Conservation (phyloP, 208 protist genomes). For the Herpetomonas muscarum region DNA sequence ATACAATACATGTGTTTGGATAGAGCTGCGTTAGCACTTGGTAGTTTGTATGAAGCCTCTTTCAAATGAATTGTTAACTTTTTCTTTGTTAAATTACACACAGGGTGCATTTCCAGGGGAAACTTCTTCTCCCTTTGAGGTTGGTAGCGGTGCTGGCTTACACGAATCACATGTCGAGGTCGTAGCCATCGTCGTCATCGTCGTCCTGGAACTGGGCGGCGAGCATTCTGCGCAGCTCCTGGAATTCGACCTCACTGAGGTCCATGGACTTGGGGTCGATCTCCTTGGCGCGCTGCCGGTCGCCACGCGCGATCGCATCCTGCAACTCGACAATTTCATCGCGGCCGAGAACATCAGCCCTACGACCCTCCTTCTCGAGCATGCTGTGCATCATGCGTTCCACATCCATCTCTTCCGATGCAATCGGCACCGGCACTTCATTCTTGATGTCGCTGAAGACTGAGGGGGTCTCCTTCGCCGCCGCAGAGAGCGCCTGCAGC, state of each 20-base stretch:
- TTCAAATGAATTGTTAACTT: no score
- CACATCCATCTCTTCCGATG: conserved; percentile 53
- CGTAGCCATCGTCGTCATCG: background rate
- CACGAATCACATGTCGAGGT: no score
- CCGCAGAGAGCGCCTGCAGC: background rate
- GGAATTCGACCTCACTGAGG: conserved; percentile 61
- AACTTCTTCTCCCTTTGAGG: no score
- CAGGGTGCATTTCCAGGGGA: no score
- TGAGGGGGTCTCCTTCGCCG: background rate
- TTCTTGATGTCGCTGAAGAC: conserved; percentile 15
- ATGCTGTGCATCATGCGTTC: conserved; percentile 73
- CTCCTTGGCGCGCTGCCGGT: conserved; percentile 32
- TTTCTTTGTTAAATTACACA: no score
- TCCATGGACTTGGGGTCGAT: conserved; percentile 53
- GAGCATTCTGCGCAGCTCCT: conserved; percentile 27
- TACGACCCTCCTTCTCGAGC: conserved; percentile 32
- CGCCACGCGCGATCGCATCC: conserved; percentile 36
- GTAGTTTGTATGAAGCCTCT: no score
- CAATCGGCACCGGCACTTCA: conserved; percentile 34
- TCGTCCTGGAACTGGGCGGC: no score
- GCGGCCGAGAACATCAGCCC: conserved; percentile 53
- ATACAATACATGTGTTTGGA: no score
- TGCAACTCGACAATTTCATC: conserved; percentile 63
- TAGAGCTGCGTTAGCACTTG: no score
- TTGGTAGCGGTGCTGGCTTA: no score